phyloP scores from a whole-genome alignment of 1,284 basidiomycete genomes.

The Coniferiporia sulphurascens region DNA sequence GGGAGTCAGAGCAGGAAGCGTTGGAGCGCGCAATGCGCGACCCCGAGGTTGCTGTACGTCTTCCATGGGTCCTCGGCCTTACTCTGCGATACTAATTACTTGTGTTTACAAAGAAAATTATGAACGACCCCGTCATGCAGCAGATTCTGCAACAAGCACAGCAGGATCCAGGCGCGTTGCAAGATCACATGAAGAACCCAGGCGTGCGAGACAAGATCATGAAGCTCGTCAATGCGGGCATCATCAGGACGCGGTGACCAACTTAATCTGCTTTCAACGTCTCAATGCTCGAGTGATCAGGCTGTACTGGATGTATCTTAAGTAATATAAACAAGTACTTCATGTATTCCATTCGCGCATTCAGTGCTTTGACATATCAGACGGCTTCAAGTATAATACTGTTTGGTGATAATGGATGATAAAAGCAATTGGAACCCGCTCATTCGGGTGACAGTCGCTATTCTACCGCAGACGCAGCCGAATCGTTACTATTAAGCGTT shows the following conservation, averaged over 20 bases:
- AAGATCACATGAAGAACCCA: conserved; percentile 98
- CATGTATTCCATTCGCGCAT: background rate
- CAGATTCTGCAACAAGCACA: conserved; percentile 96
- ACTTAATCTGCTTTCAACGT: conserved; percentile 1
- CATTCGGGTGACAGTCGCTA: no score
- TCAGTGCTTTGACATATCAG: no score
- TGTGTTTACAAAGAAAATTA: conserved; percentile 53
- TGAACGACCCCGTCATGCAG: conserved; percentile 88
- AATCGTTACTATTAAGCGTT: no score
- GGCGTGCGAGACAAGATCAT: conserved; percentile 80
- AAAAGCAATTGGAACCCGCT: no score
- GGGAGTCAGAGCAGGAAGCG: conserved; percentile 91
- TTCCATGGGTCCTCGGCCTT: conserved; percentile 3
- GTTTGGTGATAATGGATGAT: no score
- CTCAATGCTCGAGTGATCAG: no score
- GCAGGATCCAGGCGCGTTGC: conserved; percentile 80
- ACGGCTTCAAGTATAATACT: no score
- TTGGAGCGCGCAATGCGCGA: conserved; percentile 94
- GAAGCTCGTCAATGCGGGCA: conserved; percentile 92
- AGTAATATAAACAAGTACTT: background rate
- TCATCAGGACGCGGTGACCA: conserved; percentile 72
- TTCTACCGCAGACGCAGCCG: no score
- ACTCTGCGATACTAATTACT: conserved; percentile 1
- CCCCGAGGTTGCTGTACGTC: conserved; percentile 85
- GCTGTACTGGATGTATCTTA: background rate